Percentiles rank a stretch among this genome's conserved stretches.
Conservation (phyloP, 208 protist species). For the Trypanosoma congolense region DNA sequence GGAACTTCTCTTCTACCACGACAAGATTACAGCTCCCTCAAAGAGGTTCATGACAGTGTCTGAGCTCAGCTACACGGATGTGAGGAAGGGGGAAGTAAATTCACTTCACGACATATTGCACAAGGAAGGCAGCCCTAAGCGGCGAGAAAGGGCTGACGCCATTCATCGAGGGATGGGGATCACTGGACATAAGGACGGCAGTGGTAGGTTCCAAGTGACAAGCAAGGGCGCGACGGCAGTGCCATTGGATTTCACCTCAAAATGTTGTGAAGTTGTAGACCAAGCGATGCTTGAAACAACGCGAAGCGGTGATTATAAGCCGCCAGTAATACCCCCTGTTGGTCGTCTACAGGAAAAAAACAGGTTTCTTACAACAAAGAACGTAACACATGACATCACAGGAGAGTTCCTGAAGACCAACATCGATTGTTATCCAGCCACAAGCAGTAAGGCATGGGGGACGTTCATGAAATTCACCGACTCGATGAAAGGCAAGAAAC, state of each 20-base stretch:
- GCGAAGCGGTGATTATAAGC: constrained; percentile 27
- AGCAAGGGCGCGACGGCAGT: constrained; percentile 3
- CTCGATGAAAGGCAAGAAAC: constrained; percentile 71
- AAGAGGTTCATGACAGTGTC: constrained; percentile 43
- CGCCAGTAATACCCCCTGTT: constrained; percentile 48
- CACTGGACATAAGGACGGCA: background rate
- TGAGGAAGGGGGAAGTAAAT: constrained; percentile 29
- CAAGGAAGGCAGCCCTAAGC: constrained; percentile 46
- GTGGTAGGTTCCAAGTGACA: background rate
- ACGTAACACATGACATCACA: constrained; percentile 76
- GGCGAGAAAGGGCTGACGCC: constrained; percentile 22
- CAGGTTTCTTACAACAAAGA: constrained; percentile 68
- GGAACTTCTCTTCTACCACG: constrained; percentile 84
- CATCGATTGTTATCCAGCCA: constrained; percentile 58
- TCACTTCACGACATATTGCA: constrained; percentile 53
- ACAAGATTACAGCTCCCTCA: constrained; percentile 52
- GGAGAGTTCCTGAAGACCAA: constrained; percentile 52
- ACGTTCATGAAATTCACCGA: constrained; percentile 52
- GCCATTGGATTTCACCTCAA: background rate
- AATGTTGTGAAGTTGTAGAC: background rate
- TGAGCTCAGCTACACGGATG: constrained; percentile 69
- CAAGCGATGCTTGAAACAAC: background rate
- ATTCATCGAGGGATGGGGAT: constrained; percentile 28
- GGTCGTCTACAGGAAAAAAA: constrained; percentile 57
- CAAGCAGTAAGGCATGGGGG: constrained; percentile 54